Base-by-base conservation (phyloP, 441 rosid species). In the Gossypium davidsonii region DNA sequence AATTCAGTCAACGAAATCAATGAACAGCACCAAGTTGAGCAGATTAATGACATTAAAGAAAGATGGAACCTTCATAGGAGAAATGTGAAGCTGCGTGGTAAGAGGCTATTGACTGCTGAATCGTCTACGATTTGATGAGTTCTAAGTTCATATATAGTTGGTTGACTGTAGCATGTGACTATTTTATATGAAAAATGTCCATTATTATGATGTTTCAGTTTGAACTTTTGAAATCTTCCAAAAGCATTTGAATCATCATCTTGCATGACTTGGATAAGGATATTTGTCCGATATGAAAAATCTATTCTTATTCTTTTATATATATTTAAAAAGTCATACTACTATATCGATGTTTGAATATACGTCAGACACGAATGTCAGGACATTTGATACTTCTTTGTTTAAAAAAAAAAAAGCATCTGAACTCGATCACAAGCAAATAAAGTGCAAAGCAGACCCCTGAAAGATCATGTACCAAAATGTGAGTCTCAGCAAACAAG, bases 31-130 rank as follows among this genome's bases (percentile, higher is more conserved):
- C 59, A 1, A 70, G 62, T 20, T 52, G 70, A 56, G 61, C 76
- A 73, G 53, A 17, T 78, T 6, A 53, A 21, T 6, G 82, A 87
- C 72, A 89, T 91, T 34, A 91, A 91, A 82, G 86, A 83, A 75
- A 85, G 91, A 81, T 90, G 97, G 97, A 84, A 84, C 0, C 21
- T 71, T 68, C 88, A 77, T 6, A 83, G 91, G 82, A 82, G 86
- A 81, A 83, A 77, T 49, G 83, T 85, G 56, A 88, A 85, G 81
- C 85, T 77, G 77, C 75, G 37, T 52, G 75, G 17, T 6, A 66
- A 77, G 55, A 77, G 76, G 65, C 56, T 67, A 39, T 73, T 70
- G 64, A 53, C 76, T 42, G 75, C 52, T 72, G 31, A 73, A 72
- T 71, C 62, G 62, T 42, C n/a, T 51, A 26, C 44, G 55, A 51